A percentile compares a stretch with the other conserved stretches of the same genome.
phyloP scores from a whole-genome alignment of 192 early-diverging fungal genomes.

The Backusella liffmaniae region DNA sequence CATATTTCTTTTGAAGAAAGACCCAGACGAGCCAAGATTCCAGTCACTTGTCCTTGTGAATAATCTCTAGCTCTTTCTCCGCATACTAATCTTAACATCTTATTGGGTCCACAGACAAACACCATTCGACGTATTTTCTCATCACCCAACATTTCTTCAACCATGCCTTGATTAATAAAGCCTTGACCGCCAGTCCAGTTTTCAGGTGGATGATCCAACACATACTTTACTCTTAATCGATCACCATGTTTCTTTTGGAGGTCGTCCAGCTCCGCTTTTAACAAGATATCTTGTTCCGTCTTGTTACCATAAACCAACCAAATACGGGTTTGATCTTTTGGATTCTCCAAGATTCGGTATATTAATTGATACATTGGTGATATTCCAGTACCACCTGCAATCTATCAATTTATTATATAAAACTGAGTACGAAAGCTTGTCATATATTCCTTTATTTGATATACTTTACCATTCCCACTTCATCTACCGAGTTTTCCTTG shows the following conservation, averaged over 20 bases:
- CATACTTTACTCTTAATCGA: conserved; percentile 47
- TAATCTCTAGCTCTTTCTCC: conserved; percentile 48
- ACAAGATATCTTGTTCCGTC: conserved; percentile 49
- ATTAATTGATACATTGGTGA: conserved; percentile 70
- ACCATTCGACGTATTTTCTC: conserved; percentile 37
- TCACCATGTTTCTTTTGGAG: conserved; percentile 40
- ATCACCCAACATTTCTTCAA: conserved; percentile 34
- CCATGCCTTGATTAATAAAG: conserved; percentile 32
- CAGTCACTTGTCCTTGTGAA: conserved; percentile 57
- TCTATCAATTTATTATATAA: conserved; percentile 29
- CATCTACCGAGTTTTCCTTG: conserved; percentile 34
- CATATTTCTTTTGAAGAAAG: conserved; percentile 53
- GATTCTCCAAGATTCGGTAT: conserved; percentile 43
- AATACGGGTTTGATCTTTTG: conserved; percentile 42
- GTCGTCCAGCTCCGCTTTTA: conserved; percentile 52
- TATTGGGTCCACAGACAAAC: conserved; percentile 66
- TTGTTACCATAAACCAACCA: conserved; percentile 52
- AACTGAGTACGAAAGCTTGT: background rate
- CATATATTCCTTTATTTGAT: conserved; percentile 15
- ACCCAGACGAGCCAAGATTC: conserved; percentile 52
- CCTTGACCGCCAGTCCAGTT: conserved; percentile 37
- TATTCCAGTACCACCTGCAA: conserved; percentile 82
- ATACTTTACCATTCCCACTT: conserved; percentile 54
- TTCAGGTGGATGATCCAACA: conserved; percentile 40
- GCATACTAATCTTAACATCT: conserved; percentile 57